Evolutionary conservation across 768 basidiomycete genomes (phyloP), one percentile per base, ranked within the genome.

Genomic region (Mycena galopus): DNA sequence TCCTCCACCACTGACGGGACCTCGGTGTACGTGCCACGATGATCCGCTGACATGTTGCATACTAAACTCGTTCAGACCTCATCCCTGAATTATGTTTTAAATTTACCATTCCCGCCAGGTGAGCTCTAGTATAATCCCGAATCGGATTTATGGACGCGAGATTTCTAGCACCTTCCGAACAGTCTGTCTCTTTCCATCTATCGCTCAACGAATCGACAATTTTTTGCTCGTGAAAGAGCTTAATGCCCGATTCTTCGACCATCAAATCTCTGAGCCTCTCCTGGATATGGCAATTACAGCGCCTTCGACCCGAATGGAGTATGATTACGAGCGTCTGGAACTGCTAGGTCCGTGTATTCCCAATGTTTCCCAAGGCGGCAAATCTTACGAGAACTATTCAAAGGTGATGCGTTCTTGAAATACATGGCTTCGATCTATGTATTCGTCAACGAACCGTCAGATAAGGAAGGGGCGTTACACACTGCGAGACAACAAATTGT

Each of bases 371-470:
- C 62, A 23, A 44, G 39, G 33, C n/a, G 42, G 29, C 56, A 17
- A 63, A 63, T 59, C 60, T 75, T 77, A 39, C 69, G 39, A 16
- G 27, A 51, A 30, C 27, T 71, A 30, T 25, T 71, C 53, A 32
- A 75, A 91, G 95, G 95, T 33, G 96, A 96, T 81, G 89, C 94
- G 27, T 94, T 94, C 79, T 83, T 97, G 72, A 97, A 97, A 81
- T 92, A 92, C 77, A 80, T 96, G 56, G 86, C 91, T 9, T 92
- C 94, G 14, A 84, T 92, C 69, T 93, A 93, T 78, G 86, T 93
- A 33, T 95, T 93, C 77, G 92, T 92, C 55, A 88, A 88, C 30
- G 86, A 91, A 75, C 93, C 94, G 7, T 82, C 85, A 12, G 84
- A 86, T 53, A 86, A 86, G 73, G 94, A 95, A 80, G 91, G 93